Evolutionary conservation across 2,329 filamentous ascomycete genomes (phyloP), one percentile per base, ranked within the genome.

Genomic region (Shiraia sp.): DNA sequence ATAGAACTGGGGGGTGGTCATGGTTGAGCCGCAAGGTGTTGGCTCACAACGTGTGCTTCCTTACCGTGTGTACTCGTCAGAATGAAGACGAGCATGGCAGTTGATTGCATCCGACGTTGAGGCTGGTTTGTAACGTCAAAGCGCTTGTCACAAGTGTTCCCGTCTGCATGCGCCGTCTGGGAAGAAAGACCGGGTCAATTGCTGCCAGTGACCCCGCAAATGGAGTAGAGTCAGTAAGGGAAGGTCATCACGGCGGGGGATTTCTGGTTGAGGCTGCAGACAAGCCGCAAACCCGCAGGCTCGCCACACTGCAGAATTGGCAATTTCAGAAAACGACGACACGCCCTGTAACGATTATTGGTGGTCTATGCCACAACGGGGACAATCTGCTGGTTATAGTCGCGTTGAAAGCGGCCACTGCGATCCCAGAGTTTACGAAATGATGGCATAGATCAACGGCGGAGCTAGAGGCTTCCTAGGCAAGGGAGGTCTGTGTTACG

Each of bases 131-230:
- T 48, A 43, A 41, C 49, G 50, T 57, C 44, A 45, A 50, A 51
- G 51, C 51, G 42, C 46, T 17, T 44, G 52, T 51, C 48, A 57
- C 49, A 46, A 33, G 32, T 45, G 37, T 45, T 37, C 36, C 45
- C 27, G 37, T 32, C 40, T 59, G 59, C 57, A 63, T 57, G 52
- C 56, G 45, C 53, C 55, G 51, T 47, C 50, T 55, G 32, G 48
- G 55, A 53, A 57, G 55, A 51, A 39, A 28, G 38, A 43, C 33
- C 34, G 32, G 40, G 32, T 36, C 47, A 42, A 35, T 45, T 52
- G n/a, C 38, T 53, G 47, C 54, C 47, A 59, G n/a, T n/a, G n/a
- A 61, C 59, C 63, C 63, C 63, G 59, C 63, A 65, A 57, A 54
- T 55, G 51, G 49, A 41, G 48, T 55, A 32, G 42, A 40, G 37